Evolutionary conservation across 169 alveolate species (phyloP), one percentile per base, ranked within the genome.

Genomic region (Plasmodium relictum): DNA sequence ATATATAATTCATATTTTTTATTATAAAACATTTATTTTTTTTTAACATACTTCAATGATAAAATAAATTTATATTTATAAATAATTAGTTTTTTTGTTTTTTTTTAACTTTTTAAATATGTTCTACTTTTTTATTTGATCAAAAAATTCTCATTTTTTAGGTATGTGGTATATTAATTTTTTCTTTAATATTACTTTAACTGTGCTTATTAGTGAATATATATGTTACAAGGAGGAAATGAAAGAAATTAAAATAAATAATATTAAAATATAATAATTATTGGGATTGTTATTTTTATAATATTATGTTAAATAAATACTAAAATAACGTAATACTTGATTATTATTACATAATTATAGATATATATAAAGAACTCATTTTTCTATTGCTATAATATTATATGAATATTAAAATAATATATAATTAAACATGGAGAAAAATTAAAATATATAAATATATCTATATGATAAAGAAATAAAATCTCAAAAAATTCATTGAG

Each of bases 221-320:
- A 26, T 54, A 24, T 72, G 85, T 7, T 72, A 52, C 68, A 50
- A 65, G 26, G 74, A 65, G 9, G 78, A 78, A 26, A 26, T 78
- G 22, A 61, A 18, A 66, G 89, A 78, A 63, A 44, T 78, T 68
- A 63, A 45, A 7, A 37, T 78, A 24, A 78, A 16, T 31, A 31
- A 66, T 58, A 16, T 72, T 20, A 78, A n/a, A 39, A 24, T 24
- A 56, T 39, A 59, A 59, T 59, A 24, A 48, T 41, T 20, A 4
- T 8, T 63, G 16, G n/a, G 44, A 12, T 31, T 2, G 10, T 1
- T 65, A 65, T 39, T 62, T 62, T 48, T 50, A 37, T 50, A n/a
- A 52, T 24, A 50, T 16, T 61, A 26, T 20, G 39, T 31, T 31
- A 31, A 31, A 31, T 31, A 31, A 31, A 31, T 31, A 3, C 39